phyloP scores from a whole-genome alignment of 257 asterid genomes.

The Datura wrightii region DNA sequence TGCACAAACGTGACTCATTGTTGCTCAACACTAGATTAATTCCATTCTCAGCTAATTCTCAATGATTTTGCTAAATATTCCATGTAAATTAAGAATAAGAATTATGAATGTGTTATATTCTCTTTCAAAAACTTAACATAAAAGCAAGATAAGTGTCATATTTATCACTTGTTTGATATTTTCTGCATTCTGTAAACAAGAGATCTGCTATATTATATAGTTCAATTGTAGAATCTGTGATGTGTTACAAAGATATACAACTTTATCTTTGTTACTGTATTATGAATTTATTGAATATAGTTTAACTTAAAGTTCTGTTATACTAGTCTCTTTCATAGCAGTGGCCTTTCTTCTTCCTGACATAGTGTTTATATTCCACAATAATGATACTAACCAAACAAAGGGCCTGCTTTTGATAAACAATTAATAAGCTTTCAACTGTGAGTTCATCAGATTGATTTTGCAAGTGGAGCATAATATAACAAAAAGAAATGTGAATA shows the following conservation, averaged over 20 bases:
- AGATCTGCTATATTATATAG: not conserved
- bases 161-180: not conserved
- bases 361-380: not conserved
- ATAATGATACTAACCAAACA: conserved; percentile 21
- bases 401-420: not conserved
- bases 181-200: not conserved
- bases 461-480: not conserved
- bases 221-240: not conserved
- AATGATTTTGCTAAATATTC: too few species aligned
- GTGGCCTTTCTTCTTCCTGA: not conserved
- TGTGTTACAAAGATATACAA: not conserved
- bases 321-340: not conserved
- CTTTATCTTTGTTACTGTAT: not conserved
- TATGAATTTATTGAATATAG: not conserved
- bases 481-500: not conserved
- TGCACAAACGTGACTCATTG: too few species aligned
- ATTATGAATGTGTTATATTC: too few species aligned
- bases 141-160: too few species aligned
- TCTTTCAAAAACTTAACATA: too few species aligned
- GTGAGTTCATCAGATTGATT: not conserved
- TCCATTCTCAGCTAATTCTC: too few species aligned
- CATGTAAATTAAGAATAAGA: too few species aligned
- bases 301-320: not conserved
- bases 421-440: not conserved
- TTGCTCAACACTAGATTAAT: too few species aligned